Evolutionary conservation across 2,329 filamentous ascomycete genomes (phyloP), one percentile per base, ranked within the genome.

Genomic region (Aureobasidium sp.): DNA sequence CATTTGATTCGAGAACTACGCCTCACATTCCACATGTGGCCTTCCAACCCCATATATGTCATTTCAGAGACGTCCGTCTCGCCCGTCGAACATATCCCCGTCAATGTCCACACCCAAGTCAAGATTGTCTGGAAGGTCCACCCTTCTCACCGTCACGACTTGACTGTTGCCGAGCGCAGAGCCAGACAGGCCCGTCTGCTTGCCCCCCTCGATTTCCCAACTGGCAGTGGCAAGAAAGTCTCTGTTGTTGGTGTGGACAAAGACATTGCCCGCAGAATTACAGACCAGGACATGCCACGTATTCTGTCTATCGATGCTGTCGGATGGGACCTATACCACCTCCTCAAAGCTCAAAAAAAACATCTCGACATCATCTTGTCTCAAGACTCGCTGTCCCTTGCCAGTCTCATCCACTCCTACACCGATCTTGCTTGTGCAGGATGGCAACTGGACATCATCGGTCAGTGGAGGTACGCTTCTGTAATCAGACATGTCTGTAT

Each of bases 61-160:
- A n/a, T 52, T 7, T 41, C 57, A 2, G 47, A 15, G 12, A 3
- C 36, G 20, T 8, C 15, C 7, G 37, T 41, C 37, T 42, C 36
- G 2, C 57, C 47, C 10, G 46, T 61, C 23, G 17, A 32, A 27
- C 46, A 61, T 27, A 32, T 59, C 9, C 32, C 44, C 2, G 32
- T 39, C 32, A 47, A 59, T n/a, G 44, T 59, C 23, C 20, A 37
- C 9, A 59, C 55, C 8, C 32, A 39, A 23, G 39, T 48, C 42
- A 59, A 59, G 42, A 5, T 59, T 12, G 42, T 47, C 32, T 59
- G 55, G 55, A 59, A 59, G 32, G 20, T 59, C 23, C 23, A 37
- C 8, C 55, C 41, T 20, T n/a, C 55, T 3, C 26, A 20, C 1
- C 55, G 55, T n/a, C 29, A 39, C 23, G 55, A 59, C 26, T 10